A percentile compares a stretch with the other conserved stretches of the same genome.
Conservation (phyloP, 768 basidiomycete genomes). For the Boletus bicolor region DNA sequence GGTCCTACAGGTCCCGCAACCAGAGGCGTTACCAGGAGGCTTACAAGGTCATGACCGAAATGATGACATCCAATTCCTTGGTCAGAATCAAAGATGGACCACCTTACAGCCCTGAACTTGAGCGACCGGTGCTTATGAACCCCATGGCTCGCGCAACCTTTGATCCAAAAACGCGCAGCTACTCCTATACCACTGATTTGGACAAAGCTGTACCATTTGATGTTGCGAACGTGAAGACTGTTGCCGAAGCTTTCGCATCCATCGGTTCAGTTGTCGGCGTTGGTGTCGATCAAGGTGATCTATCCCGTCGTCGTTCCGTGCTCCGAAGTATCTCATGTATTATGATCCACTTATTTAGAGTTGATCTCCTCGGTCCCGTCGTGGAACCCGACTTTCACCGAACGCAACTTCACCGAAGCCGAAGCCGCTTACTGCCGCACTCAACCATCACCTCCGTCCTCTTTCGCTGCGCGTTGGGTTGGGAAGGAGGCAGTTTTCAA, state of each 20-base stretch:
- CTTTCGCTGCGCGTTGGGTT: constrained; percentile 95
- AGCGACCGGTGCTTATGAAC: constrained; percentile 85
- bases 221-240: constrained; percentile 61
- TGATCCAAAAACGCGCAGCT: constrained; percentile 83
- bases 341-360: constrained; percentile 45
- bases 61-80: constrained; percentile 91
- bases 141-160: constrained; percentile 83
- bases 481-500: constrained; percentile 99
- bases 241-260: constrained; percentile 43
- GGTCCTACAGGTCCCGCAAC: constrained; percentile 71
- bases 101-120: constrained; percentile 84
- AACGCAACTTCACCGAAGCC: constrained; percentile 88
- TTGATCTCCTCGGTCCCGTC: constrained; percentile 91
- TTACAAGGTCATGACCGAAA: constrained; percentile 91
- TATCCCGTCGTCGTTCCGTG: not conserved
- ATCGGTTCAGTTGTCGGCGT: constrained; percentile 63
- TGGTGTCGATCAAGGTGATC: constrained; percentile 85
- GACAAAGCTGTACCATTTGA: constrained; percentile 52
- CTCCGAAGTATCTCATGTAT: constrained; percentile 1
- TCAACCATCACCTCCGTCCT: constrained; percentile 85
- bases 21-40: constrained; percentile 62
- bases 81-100: constrained; percentile 94
- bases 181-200: constrained; percentile 69
- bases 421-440: constrained; percentile 83
- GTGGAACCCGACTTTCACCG: constrained; percentile 79